Percentiles rank a stretch among this genome's conserved stretches.
These are phyloP conservation scores for Paramecium tetraurelia DNA, from an alignment of 73 alveolate species.

Conservation along the genomic window DNA sequence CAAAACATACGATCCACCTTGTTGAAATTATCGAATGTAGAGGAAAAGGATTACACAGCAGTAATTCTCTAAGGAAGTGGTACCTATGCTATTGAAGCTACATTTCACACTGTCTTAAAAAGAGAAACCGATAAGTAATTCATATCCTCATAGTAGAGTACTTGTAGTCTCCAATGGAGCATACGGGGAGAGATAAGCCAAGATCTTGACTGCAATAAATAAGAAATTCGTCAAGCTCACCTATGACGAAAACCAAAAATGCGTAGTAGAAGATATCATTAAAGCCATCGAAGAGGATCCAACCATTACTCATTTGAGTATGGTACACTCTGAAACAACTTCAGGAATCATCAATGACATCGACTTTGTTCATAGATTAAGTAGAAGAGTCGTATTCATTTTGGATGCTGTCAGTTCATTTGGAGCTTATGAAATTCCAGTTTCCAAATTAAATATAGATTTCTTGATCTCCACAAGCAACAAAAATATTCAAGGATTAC, in stretches of 20 bases:
- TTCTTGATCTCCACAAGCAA: slow-evolving; percentile 67
- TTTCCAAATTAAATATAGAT: slow-evolving; percentile 52
- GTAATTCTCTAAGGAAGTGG: slow-evolving; percentile 79
- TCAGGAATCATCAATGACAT: slow-evolving; percentile 52
- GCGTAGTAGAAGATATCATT: slow-evolving; percentile 58
- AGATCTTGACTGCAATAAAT: slow-evolving; percentile 53
- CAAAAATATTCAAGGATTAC: slow-evolving; percentile 70
- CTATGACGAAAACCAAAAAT: slow-evolving; percentile 63
- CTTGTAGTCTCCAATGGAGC: slow-evolving; percentile 68
- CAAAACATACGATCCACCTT: slow-evolving; percentile 60
- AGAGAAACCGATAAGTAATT: slow-evolving; percentile 26
- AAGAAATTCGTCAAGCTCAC: slow-evolving; percentile 42
- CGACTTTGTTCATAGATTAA: neutral
- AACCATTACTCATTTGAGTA: slow-evolving; percentile 65
- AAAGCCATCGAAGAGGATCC: slow-evolving; percentile 59
- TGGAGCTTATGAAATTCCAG: slow-evolving; percentile 69
- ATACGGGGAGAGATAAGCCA: slow-evolving; percentile 70
- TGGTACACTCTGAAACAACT: slow-evolving; percentile 79
- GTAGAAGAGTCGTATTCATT: slow-evolving; percentile 31
- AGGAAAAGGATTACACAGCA: slow-evolving; percentile 54
- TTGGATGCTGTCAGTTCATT: slow-evolving; percentile 75
- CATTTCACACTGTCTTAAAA: slow-evolving; percentile 50
- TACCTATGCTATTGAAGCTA: slow-evolving; percentile 74
- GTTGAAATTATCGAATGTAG: slow-evolving; percentile 52
- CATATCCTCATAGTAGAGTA: slow-evolving; percentile 19